Conservation (phyloP, 257 asterid species). For the Solanum megistacrolobum region DNA sequence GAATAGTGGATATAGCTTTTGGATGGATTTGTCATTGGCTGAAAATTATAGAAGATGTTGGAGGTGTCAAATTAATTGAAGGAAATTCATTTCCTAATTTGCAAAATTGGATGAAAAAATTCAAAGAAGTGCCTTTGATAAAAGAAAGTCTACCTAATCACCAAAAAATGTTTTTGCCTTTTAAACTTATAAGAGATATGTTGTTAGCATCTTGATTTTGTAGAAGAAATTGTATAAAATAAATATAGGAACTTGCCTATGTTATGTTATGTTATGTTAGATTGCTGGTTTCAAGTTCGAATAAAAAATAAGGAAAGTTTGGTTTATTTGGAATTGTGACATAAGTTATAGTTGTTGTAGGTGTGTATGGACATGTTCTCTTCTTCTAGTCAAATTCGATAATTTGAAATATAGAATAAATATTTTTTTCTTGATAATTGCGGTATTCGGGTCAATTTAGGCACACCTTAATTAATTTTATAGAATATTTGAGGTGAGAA, state of each 20-base stretch:
- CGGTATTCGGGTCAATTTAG: neutral
- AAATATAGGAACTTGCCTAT: neutral
- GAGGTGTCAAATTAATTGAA: neutral
- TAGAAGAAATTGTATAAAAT: neutral
- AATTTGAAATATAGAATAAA: neutral
- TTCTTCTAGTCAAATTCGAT: neutral
- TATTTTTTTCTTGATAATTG: neutral
- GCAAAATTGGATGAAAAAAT: slow-evolving; percentile 2
- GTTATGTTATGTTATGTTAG: neutral
- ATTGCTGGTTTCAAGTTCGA: neutral
- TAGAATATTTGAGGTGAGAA: neutral
- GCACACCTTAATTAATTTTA: neutral
- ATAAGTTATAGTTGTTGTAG: neutral
- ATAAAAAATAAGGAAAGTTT: neutral
- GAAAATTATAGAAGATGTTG: neutral
- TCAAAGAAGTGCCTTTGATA: neutral
- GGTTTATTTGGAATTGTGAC: neutral
- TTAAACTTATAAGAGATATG: neutral
- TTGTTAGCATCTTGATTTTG: neutral
- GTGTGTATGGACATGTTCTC: neutral
- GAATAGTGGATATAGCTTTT: slow-evolving; percentile 5
- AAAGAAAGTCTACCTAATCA: slow-evolving; percentile 2
- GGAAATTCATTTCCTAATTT: neutral
- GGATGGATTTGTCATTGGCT: slow-evolving; percentile 8
- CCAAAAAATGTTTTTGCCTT: neutral